phyloP scores from a whole-genome alignment of 192 early-diverging fungal species.

The Coemansia nantahalensis region DNA sequence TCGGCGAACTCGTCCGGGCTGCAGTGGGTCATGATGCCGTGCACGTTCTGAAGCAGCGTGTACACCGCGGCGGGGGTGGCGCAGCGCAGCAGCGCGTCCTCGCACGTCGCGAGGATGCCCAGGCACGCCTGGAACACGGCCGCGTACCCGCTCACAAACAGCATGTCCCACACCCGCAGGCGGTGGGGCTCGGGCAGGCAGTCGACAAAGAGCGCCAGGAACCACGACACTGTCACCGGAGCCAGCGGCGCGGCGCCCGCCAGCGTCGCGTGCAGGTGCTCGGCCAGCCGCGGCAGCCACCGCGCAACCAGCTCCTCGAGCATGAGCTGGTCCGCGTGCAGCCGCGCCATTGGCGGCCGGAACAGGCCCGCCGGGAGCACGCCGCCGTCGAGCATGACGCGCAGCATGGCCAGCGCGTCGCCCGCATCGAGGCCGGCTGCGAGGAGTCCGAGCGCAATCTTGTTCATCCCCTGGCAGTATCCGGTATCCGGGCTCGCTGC shows the following conservation, averaged over 20 bases:
- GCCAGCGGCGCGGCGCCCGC: slow-evolving; percentile 43
- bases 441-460: slow-evolving; percentile 53
- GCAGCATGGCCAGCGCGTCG: slow-evolving; percentile 51
- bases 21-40: slow-evolving; percentile 29
- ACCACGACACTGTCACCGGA: slow-evolving; percentile 58
- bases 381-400: slow-evolving; percentile 46
- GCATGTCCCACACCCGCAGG: slow-evolving; percentile 57
- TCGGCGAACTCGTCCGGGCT: slow-evolving; percentile 47
- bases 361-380: slow-evolving; percentile 55
- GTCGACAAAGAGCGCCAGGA: slow-evolving; percentile 56
- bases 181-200: slow-evolving; percentile 49
- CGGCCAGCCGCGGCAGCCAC: slow-evolving; percentile 48
- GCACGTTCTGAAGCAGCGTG: slow-evolving; percentile 53
- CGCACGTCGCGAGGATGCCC: slow-evolving; percentile 51
- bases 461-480: slow-evolving; percentile 63
- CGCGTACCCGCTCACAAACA: slow-evolving; percentile 55
- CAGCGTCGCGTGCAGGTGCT: slow-evolving; percentile 45
- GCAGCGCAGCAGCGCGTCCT: slow-evolving; percentile 49
- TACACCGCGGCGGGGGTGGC: slow-evolving; percentile 47
- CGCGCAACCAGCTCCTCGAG: slow-evolving; percentile 53
- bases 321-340: slow-evolving; percentile 56
- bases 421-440: slow-evolving; percentile 46
- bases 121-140: slow-evolving; percentile 53
- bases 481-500: slow-evolving; percentile 45
- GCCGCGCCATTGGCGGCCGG: slow-evolving; percentile 49